Percentiles rank a stretch among this genome's conserved stretches.
phyloP scores from a whole-genome alignment of 257 asterid species.

The Phtheirospermum japonicum region DNA sequence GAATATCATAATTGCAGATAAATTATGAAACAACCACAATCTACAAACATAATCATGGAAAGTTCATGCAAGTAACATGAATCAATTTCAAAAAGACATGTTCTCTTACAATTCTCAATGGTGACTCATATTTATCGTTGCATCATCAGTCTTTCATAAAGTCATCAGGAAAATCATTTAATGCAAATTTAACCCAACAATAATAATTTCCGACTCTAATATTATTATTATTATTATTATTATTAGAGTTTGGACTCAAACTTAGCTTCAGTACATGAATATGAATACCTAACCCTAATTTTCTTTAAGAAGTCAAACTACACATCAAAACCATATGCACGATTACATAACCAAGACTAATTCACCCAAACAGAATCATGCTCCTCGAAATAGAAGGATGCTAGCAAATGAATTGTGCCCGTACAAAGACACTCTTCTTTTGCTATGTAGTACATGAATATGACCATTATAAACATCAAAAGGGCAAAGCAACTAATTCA shows the following conservation, averaged over 20 bases:
- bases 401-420: neutral
- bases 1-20: neutral
- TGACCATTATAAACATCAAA: conserved; percentile 19
- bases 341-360: neutral
- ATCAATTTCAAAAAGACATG: neutral
- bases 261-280: neutral
- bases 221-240: neutral
- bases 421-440: neutral
- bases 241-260: neutral
- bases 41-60: neutral
- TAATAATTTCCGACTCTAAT: neutral
- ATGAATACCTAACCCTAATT: neutral
- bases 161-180: neutral
- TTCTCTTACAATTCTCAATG: neutral
- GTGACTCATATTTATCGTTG: neutral
- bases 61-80: neutral
- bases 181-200: neutral
- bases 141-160: conserved; percentile 1
- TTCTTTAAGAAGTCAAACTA: conserved; percentile 16
- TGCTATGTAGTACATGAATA: neutral
- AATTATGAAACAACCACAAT: neutral
- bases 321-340: conserved; percentile 6
- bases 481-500: conserved; percentile 23
- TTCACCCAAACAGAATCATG: neutral
- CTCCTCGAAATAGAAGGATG: conserved; percentile 4